Percentiles rank a stretch among this genome's conserved stretches.
phyloP scores from a whole-genome alignment of 176 grass and related monocot genomes.

The Pharus latifolius region DNA sequence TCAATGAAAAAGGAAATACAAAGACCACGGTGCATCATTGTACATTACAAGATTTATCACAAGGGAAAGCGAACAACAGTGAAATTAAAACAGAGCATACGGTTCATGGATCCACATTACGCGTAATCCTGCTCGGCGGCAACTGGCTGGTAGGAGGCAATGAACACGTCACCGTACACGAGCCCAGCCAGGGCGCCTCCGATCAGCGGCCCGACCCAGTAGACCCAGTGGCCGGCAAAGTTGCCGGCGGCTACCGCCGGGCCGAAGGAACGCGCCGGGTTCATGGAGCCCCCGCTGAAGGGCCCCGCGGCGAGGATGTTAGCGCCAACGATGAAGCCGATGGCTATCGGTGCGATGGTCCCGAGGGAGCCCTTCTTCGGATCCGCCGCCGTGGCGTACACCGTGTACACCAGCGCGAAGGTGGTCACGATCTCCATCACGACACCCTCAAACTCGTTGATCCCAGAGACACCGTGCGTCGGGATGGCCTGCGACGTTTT shows the following conservation, averaged over 20 bases:
- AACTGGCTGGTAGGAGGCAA: constrained; percentile 53
- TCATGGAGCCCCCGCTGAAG: constrained; percentile 97
- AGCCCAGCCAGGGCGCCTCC: constrained; percentile 73
- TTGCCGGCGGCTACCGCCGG: constrained; percentile 67
- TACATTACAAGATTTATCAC: constrained; percentile 4
- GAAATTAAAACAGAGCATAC: neutral
- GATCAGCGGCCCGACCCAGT: constrained; percentile 90
- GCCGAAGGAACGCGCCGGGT: constrained; percentile 87
- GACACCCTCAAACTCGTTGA: constrained; percentile 65
- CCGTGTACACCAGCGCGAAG: constrained; percentile 93
- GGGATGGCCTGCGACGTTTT: constrained; percentile 71
- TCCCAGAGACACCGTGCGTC: constrained; percentile 63
- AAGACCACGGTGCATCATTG: neutral
- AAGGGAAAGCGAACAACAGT: constrained; percentile 14
- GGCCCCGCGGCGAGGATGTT: constrained; percentile 92
- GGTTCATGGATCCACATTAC: neutral
- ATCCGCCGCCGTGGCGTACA: constrained; percentile 90
- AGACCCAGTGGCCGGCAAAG: constrained; percentile 87
- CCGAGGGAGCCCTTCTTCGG: constrained; percentile 88
- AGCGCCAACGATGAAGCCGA: constrained; percentile 96
- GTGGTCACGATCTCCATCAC: constrained; percentile 89
- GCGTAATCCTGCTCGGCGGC: constrained; percentile 50
- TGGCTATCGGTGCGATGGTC: constrained; percentile 83
- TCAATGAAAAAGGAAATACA: constrained; percentile 1
- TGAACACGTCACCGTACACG: constrained; percentile 84